Percentiles rank a stretch among this genome's conserved stretches.
phyloP scores from a whole-genome alignment of 2,329 filamentous ascomycete species.

The Biscogniauxia sp. region DNA sequence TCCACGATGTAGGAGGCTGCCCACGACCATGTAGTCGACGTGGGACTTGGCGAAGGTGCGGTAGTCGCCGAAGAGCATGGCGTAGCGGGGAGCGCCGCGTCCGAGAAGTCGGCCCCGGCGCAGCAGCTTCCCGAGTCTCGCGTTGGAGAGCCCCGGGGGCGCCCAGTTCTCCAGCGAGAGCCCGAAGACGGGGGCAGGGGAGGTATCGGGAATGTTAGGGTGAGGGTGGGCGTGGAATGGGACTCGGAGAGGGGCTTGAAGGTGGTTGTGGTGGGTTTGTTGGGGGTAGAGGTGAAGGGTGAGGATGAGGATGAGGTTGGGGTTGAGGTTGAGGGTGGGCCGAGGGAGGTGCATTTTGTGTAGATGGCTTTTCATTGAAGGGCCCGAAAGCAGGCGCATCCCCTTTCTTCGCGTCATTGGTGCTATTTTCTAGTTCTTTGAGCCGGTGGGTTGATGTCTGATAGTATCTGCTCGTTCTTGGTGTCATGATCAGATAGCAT shows the following conservation, averaged over 20 bases:
- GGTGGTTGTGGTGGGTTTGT: too few relatives aligned
- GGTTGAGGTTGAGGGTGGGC: not conserved
- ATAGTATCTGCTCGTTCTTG: too few relatives aligned
- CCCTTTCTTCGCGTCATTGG: too few relatives aligned
- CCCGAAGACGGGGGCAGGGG: too few relatives aligned
- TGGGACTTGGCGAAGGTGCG: not conserved
- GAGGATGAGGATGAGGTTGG: not conserved
- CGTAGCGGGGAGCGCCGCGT: conserved; percentile 1
- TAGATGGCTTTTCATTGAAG: too few relatives aligned
- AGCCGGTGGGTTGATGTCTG: too few relatives aligned
- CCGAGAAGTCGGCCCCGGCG: not conserved
- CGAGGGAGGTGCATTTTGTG: too few relatives aligned
- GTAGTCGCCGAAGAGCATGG: conserved; percentile 1
- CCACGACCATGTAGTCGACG: conserved; percentile 4
- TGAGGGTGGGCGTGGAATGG: not conserved
- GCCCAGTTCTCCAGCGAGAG: not conserved
- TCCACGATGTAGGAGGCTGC: conserved; percentile 3
- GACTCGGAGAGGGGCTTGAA: too few relatives aligned
- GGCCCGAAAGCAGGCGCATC: too few relatives aligned
- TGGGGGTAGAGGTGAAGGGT: not conserved
- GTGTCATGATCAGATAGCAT: too few relatives aligned
- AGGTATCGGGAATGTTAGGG: not conserved
- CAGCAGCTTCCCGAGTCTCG: conserved; percentile 1
- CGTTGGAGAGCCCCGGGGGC: not conserved
- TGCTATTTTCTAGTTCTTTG: too few relatives aligned